Conservation (phyloP, 2,329 filamentous ascomycete genomes). For the Beauveria sp. region DNA sequence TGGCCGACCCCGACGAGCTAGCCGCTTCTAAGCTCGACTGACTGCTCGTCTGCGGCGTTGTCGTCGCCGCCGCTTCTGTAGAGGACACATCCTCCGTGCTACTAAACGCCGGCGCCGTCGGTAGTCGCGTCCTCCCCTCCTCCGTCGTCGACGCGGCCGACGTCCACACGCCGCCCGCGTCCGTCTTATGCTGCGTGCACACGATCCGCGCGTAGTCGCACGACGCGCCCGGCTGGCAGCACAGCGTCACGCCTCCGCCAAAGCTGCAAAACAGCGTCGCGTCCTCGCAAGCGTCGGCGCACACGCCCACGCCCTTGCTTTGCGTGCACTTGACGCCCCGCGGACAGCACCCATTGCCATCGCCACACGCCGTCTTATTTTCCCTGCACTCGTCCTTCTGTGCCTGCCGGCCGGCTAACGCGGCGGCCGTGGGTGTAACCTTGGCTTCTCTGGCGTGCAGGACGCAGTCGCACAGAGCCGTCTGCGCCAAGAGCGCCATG, state of each 20-base stretch:
- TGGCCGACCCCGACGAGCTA: neutral
- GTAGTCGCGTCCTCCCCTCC: neutral
- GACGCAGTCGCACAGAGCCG: neutral
- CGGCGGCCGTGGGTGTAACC: neutral
- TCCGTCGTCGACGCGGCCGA: neutral
- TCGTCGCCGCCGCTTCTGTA: neutral
- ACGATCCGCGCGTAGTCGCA: conserved; percentile 7
- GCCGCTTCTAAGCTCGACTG: neutral
- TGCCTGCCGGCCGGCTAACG: neutral
- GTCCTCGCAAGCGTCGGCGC: neutral
- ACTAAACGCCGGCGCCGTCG: neutral
- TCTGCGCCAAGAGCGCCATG: neutral
- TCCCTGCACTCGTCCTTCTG: neutral
- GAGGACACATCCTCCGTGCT: neutral
- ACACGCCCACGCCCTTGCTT: conserved; percentile 5
- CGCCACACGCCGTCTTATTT: conserved; percentile 7
- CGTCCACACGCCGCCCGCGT: conserved; percentile 1
- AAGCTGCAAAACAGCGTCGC: conserved; percentile 3
- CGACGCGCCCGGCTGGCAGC: conserved; percentile 5
- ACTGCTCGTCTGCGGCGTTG: neutral
- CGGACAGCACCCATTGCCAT: conserved; percentile 9
- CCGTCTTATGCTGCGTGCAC: conserved; percentile 2
- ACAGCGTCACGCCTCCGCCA: neutral
- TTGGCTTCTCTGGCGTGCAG: conserved; percentile 3
- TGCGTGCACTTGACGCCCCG: neutral